Base-by-base conservation (phyloP, 306 rosid genomes). In the Vigna nakashimae region DNA sequence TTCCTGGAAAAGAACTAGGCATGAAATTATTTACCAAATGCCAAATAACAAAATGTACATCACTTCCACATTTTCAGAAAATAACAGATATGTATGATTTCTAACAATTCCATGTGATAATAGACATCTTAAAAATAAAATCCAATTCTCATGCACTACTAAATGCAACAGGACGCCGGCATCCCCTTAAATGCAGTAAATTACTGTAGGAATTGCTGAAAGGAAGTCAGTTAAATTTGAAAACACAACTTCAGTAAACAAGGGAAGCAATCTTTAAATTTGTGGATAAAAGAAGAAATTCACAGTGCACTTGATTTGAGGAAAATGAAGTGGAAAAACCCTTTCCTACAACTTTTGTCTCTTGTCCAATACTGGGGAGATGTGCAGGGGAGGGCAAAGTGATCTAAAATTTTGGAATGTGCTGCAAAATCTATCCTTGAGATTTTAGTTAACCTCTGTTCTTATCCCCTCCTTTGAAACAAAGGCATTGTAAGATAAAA, bases 1-100 rank as follows among this genome's bases (percentile, higher is more conserved):
- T 88, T 65, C 92, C 98, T 94, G 90, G 67, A 62, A 74, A 90
- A 13, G 53, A 72, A 67, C 59, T 43, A 69, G 36, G 63, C 64
- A 46, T 32, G 50, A 11, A 36, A 51, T 82, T 69, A 65, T 68
- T 26, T 57, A 45, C 68, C 63, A 43, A 26, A 63, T 24, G 58
- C 57, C 58, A 74, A 69, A 71, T 72, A 73, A 50, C 17, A 4
- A 71, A 65, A 81, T 42, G 69, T 26, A 30, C 2, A 10, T 11
- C 40, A 28, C 28, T 46, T 82, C 40, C 20, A 34, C 66, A 65
- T 43, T 77, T 55, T 13, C 62, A 32, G 45, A 53, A 71, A 62
- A 36, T 16, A 58, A 60, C 38, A 43, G 15, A 32, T 15, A 48
- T 59, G 58, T 5, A 46, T 20, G 14, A 24, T 24, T 75, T 63